A percentile compares a stretch with the other conserved stretches of the same genome.
These are phyloP conservation scores for Sclerospora graminicola DNA, from an alignment of 352 stramenopile species.

Conservation along the genomic window DNA sequence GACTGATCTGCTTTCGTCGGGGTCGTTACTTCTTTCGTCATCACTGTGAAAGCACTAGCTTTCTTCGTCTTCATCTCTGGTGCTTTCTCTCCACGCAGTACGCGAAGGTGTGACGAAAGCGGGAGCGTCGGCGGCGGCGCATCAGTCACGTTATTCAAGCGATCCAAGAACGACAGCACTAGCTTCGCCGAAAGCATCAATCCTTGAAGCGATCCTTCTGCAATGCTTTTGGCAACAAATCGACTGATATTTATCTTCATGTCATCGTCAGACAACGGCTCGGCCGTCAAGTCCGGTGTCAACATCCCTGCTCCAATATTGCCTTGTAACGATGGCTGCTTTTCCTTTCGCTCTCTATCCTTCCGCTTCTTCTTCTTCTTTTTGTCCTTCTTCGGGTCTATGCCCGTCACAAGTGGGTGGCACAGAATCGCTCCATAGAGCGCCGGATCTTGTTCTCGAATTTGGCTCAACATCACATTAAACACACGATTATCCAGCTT, in stretches of 20 bases:
- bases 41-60: neutral
- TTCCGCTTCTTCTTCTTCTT: slow-evolving; percentile 82
- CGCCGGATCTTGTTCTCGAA: slow-evolving; percentile 69
- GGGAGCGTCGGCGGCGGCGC: slow-evolving; percentile 24
- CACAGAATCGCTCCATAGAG: slow-evolving; percentile 80
- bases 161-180: slow-evolving; percentile 38
- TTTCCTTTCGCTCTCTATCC: slow-evolving; percentile 71
- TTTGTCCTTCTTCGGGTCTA: slow-evolving; percentile 72
- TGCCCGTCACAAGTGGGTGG: slow-evolving; percentile 69
- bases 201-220: slow-evolving; percentile 63
- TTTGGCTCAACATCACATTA: slow-evolving; percentile 59
- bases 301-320: slow-evolving; percentile 44
- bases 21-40: slow-evolving; percentile 23
- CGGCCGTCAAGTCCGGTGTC: slow-evolving; percentile 50
- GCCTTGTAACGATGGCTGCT: slow-evolving; percentile 28
- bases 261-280: slow-evolving; percentile 39
- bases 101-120: slow-evolving; percentile 57
- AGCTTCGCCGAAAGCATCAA: slow-evolving; percentile 68
- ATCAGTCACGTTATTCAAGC: slow-evolving; percentile 9
- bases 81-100: slow-evolving; percentile 57
- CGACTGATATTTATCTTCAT: slow-evolving; percentile 54
- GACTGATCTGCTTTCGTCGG: slow-evolving; percentile 22
- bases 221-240: slow-evolving; percentile 69
- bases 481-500: slow-evolving; percentile 72
- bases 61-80: slow-evolving; percentile 31